Percentiles rank a stretch among this genome's conserved stretches.
phyloP scores from a whole-genome alignment of 495 filamentous ascomycete genomes.

The Melanomma pulvis-pyrius region DNA sequence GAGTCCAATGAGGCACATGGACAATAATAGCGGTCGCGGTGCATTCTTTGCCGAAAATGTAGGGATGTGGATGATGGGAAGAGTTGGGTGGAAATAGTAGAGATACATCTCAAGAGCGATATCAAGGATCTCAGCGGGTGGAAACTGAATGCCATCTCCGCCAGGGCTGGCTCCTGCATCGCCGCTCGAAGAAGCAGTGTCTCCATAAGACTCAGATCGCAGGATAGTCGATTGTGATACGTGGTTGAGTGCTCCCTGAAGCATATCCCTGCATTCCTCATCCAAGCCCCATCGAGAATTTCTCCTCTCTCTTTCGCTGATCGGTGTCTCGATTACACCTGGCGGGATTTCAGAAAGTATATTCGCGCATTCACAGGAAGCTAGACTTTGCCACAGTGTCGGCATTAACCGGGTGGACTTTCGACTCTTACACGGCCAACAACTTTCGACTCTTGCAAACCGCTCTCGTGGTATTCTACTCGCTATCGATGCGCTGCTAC shows the following conservation, averaged over 20 bases:
- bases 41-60: constrained; percentile 55
- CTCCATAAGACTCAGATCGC: constrained; percentile 30
- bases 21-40: constrained; percentile 49
- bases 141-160: constrained; percentile 46
- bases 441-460: constrained; percentile 55
- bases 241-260: constrained; percentile 45
- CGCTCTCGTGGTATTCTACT: constrained; percentile 53
- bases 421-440: constrained; percentile 53
- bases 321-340: constrained; percentile 35
- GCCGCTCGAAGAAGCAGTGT: constrained; percentile 40
- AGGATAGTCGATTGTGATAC: constrained; percentile 27
- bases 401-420: constrained; percentile 54
- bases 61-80: constrained; percentile 57
- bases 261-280: constrained; percentile 52
- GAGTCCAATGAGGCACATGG: constrained; percentile 59
- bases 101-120: constrained; percentile 60
- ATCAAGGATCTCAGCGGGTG: constrained; percentile 58
- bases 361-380: constrained; percentile 50
- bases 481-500: constrained; percentile 41
- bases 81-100: constrained; percentile 54
- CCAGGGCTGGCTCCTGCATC: constrained; percentile 34
- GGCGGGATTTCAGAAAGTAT: constrained; percentile 47
- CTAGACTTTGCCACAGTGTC: constrained; percentile 53
- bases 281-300: constrained; percentile 53
- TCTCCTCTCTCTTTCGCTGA: constrained; percentile 42